Conservation (phyloP, 225 moss, liverwort and hornwort species). For the Climacium dendroides region DNA sequence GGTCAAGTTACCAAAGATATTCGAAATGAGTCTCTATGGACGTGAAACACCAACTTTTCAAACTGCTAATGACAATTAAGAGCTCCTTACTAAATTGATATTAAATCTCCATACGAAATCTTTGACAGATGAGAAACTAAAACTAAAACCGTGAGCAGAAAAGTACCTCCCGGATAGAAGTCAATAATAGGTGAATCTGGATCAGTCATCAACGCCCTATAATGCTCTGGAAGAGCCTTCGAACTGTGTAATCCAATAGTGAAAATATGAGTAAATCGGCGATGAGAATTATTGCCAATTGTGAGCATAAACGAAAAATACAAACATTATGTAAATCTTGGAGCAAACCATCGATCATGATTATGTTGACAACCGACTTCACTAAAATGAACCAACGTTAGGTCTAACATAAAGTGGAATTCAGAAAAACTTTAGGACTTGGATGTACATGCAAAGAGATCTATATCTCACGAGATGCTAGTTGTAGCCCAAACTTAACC, state of each 20-base stretch:
- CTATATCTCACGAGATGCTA: not conserved
- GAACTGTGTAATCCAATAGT: conserved; percentile 28
- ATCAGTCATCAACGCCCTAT: conserved; percentile 78
- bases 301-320: not conserved
- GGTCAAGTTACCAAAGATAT: not conserved
- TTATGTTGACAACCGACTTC: not conserved
- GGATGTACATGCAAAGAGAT: not conserved
- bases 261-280: not conserved
- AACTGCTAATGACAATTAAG: not conserved
- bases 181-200: conserved; percentile 81
- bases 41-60: not conserved
- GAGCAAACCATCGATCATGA: not conserved
- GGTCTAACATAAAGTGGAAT: not conserved
- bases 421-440: not conserved
- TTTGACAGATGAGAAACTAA: not conserved
- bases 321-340: not conserved
- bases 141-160: not conserved
- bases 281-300: not conserved
- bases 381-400: not conserved
- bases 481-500: not conserved
- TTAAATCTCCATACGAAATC: not conserved
- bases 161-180: conserved; percentile 77
- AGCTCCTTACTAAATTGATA: not conserved
- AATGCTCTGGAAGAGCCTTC: conserved; percentile 69
- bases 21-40: not conserved